These are phyloP conservation scores for Guadua angustifolia DNA, from an alignment of 176 grass and related monocot species.

Conservation along the genomic window DNA sequence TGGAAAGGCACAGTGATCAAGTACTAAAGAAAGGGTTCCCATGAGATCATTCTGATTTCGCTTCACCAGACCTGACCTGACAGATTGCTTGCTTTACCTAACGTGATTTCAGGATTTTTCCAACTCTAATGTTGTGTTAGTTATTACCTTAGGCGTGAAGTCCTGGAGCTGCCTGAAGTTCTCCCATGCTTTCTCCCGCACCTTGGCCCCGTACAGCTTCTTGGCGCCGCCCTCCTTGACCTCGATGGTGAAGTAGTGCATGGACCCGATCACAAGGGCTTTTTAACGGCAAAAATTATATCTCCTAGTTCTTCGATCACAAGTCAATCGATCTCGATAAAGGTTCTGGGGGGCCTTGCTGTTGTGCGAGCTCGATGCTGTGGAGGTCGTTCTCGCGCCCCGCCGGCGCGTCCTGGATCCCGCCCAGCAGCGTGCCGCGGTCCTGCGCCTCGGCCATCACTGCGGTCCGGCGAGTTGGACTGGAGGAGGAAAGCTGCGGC, in stretches of 20 bases:
- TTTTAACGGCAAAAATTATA: not conserved
- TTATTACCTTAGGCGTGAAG: slow-evolving; percentile 43
- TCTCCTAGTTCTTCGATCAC: not conserved
- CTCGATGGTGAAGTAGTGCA: slow-evolving; percentile 76
- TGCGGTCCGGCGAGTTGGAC: not conserved
- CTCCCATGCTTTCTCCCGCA: slow-evolving; percentile 61
- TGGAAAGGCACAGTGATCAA: not conserved
- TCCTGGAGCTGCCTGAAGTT: slow-evolving; percentile 73
- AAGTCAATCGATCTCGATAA: not conserved
- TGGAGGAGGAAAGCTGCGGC: not conserved
- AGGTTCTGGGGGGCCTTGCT: slow-evolving; percentile 10
- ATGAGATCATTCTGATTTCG: not conserved
- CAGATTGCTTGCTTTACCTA: not conserved
- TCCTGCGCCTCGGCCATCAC: slow-evolving; percentile 24
- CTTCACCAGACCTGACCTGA: not conserved
- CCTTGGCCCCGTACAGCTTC: slow-evolving; percentile 67
- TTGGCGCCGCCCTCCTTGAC: slow-evolving; percentile 54
- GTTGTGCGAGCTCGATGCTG: slow-evolving; percentile 64
- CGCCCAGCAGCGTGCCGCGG: not conserved
- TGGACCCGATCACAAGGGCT: slow-evolving; percentile 16
- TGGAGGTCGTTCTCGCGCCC: slow-evolving; percentile 60
- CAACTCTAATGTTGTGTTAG: not conserved
- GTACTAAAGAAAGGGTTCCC: not conserved
- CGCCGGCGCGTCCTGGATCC: slow-evolving; percentile 45
- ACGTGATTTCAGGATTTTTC: not conserved